phyloP scores from a whole-genome alignment of 768 basidiomycete species.

The Kwoniella dendrophila region DNA sequence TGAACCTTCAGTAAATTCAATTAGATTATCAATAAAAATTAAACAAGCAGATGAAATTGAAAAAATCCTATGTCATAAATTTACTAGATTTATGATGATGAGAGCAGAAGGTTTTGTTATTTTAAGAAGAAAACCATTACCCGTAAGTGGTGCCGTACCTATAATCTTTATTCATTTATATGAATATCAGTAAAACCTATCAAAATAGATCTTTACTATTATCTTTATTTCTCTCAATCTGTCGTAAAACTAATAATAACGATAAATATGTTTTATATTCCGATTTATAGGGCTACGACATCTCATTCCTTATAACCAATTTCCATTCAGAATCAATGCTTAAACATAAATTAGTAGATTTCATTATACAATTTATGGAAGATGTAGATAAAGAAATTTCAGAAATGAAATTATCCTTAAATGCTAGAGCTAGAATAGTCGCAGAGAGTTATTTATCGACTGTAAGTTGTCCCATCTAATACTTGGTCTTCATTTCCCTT shows the following conservation, averaged over 20 bases:
- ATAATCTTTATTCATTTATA: background rate
- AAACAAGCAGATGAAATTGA: conserved; percentile 99
- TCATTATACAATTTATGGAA: conserved; percentile 99
- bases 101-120: conserved; percentile 97
- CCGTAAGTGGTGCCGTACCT: conserved; percentile 60
- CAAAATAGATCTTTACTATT: background rate
- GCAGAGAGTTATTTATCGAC: conserved; percentile 93
- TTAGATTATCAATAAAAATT: conserved; percentile 95
- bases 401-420: conserved; percentile 97
- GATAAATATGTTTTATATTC: too few relatives aligned
- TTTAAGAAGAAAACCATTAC: conserved; percentile 88
- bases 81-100: conserved; percentile 99
- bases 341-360: conserved; percentile 99
- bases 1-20: conserved; percentile 95
- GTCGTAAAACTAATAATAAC: too few relatives aligned
- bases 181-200: too few relatives aligned
- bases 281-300: conserved; percentile 84
- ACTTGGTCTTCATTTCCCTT: too few relatives aligned
- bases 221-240: background rate
- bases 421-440: conserved; percentile 92
- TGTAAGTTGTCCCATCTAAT: too few relatives aligned
- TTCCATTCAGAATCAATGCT: conserved; percentile 96
- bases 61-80: conserved; percentile 93
- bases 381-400: conserved; percentile 99
- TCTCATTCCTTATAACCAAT: conserved; percentile 97